Conservation (phyloP, 2,329 filamentous ascomycete genomes). For the Cladosporium sphaerospermum region DNA sequence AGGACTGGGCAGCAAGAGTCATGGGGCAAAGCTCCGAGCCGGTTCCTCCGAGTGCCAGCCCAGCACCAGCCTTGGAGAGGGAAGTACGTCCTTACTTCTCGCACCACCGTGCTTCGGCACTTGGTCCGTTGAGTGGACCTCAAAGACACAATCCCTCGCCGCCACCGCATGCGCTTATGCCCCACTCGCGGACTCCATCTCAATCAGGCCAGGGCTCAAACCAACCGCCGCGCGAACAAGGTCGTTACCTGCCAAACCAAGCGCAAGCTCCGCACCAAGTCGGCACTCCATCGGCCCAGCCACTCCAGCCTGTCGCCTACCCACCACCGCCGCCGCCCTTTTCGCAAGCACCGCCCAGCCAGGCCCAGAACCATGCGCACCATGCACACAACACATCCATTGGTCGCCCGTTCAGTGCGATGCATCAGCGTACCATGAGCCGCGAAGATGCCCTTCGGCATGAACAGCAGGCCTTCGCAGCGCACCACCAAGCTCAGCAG, state of each 20-base stretch:
- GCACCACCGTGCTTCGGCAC: constrained; percentile 21
- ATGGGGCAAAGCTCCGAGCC: constrained; percentile 15
- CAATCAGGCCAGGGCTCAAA: constrained; percentile 19
- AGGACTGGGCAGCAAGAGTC: constrained; percentile 21
- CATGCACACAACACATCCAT: constrained; percentile 28
- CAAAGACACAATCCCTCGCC: constrained; percentile 29
- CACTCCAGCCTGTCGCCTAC: constrained; percentile 27
- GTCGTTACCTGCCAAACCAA: constrained; percentile 6
- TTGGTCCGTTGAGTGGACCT: constrained; percentile 25
- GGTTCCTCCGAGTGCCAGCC: background rate
- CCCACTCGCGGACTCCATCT: constrained; percentile 30
- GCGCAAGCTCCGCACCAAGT: constrained; percentile 16
- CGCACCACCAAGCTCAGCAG: constrained; percentile 18
- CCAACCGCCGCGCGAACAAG: constrained; percentile 18
- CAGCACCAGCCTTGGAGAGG: constrained; percentile 20
- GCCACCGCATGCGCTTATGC: constrained; percentile 25
- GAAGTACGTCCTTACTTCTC: constrained; percentile 26
- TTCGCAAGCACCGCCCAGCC: constrained; percentile 20
- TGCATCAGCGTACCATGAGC: constrained; percentile 23
- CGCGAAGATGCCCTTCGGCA: constrained; percentile 22
- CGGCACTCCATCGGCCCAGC: constrained; percentile 15
- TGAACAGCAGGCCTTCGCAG: constrained; percentile 14
- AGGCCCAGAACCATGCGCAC: constrained; percentile 24
- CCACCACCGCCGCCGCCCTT: constrained; percentile 17
- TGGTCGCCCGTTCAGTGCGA: constrained; percentile 15